A percentile compares a stretch with the other conserved stretches of the same genome.
phyloP scores from a whole-genome alignment of 371 early-diverging fungal species.

The Apophysomyces variabilis region DNA sequence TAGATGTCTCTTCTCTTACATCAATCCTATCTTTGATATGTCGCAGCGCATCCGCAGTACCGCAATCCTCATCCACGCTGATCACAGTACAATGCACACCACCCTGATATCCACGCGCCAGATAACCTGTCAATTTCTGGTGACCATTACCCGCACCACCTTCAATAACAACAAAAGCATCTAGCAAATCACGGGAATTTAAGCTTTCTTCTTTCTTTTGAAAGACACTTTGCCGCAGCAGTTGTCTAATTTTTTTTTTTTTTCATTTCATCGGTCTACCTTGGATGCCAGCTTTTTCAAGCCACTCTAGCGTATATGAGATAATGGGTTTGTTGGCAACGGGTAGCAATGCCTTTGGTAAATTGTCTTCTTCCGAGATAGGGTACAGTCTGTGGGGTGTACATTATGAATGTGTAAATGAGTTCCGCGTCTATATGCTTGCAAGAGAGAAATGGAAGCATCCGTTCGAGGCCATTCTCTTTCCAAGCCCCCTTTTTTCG shows the following conservation, averaged over 20 bases:
- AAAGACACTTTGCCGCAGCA: too few relatives aligned
- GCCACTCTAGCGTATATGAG: constrained; percentile 90
- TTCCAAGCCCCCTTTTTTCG: too few relatives aligned
- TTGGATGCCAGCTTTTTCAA: constrained; percentile 84
- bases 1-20: constrained; percentile 36
- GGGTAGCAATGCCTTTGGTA: constrained; percentile 92
- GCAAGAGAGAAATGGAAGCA: not conserved
- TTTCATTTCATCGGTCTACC: constrained; percentile 50
- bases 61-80: constrained; percentile 74
- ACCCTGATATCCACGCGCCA: constrained; percentile 77
- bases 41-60: constrained; percentile 88
- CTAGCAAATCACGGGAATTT: constrained; percentile 36
- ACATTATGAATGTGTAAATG: too few relatives aligned
- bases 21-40: constrained; percentile 78
- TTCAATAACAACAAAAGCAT: constrained; percentile 81
- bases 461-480: too few relatives aligned
- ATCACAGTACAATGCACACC: constrained; percentile 61
- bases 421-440: not conserved
- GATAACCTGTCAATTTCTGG: constrained; percentile 68
- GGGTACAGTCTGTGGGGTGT: constrained; percentile 68
- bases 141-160: constrained; percentile 37
- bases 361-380: constrained; percentile 77
- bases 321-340: constrained; percentile 94
- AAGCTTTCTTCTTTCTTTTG: not conserved
- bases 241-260: too few relatives aligned